phyloP scores from a whole-genome alignment of 2,329 filamentous ascomycete species.

The Metarhizium brunneum region DNA sequence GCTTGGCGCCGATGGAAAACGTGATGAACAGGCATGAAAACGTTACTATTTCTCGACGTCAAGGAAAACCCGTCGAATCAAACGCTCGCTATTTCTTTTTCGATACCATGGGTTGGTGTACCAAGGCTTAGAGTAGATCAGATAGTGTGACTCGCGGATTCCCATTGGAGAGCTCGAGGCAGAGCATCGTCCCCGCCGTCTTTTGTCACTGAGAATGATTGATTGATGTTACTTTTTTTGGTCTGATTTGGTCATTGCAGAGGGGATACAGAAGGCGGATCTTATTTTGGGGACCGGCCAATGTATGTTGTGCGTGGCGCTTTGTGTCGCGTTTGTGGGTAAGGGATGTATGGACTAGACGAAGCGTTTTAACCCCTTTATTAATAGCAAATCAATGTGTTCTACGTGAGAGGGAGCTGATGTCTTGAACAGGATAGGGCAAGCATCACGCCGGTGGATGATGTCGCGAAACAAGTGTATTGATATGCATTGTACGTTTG shows the following conservation, averaged over 20 bases:
- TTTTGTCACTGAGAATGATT: not conserved
- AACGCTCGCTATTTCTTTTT: slow-evolving; percentile 15
- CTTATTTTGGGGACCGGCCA: not conserved
- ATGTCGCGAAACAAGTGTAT: not conserved
- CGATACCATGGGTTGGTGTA: slow-evolving; percentile 27
- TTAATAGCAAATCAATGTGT: not conserved
- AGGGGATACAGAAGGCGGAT: not conserved
- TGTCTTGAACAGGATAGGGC: no score
- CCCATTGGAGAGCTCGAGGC: slow-evolving; percentile 5
- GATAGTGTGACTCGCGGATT: slow-evolving; percentile 15
- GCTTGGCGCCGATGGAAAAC: not conserved
- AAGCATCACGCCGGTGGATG: no score
- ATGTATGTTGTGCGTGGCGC: not conserved
- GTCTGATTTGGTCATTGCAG: not conserved
- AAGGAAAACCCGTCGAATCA: not conserved
- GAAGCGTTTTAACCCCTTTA: slow-evolving; percentile 1
- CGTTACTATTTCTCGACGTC: not conserved
- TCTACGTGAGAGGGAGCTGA: not conserved
- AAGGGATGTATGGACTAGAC: not conserved
- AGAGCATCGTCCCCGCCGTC: not conserved
- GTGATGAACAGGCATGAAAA: not conserved
- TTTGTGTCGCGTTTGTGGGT: not conserved
- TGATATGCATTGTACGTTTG: not conserved
- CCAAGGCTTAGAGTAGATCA: slow-evolving; percentile 25
- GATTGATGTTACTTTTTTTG: not conserved